Evolutionary conservation across 1,139 yeast species (phyloP), one percentile per base, ranked within the genome.

Genomic region (Kodamaea alishanica): DNA sequence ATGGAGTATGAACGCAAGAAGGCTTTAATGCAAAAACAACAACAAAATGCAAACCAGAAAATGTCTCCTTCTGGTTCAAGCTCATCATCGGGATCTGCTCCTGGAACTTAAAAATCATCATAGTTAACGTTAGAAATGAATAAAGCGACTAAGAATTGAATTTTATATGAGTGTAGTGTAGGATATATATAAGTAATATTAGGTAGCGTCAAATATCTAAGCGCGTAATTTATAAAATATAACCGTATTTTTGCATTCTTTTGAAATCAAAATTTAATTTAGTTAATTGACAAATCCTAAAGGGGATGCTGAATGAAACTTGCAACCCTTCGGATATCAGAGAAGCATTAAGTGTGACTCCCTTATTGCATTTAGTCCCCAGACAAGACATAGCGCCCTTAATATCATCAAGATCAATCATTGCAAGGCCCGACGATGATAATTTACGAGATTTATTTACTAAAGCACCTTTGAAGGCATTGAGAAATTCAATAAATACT

Each of bases 1-100:
- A 45, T 58, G 35, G 64, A 64, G 35, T 61, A 61, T 38, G 65
- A 62, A 33, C 47, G 63, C 25, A 60, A 60, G 48, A 48, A 60
- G 32, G 46, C 58, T 15, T 50, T 60, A 39, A 52, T 60, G 10
- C 63, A 60, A 37, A 55, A 55, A 36, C 64, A 58, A 12, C 61
- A 56, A 37, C 56, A 54, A 39, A 30, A 32, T 20, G 28, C 35
- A 11, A 20, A 30, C n/a, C 31, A 34, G 26, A 25, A 35, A 28
- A 32, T 28, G 10, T 33, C 35, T 8, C 28, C 34, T 6, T 27
- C 38, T 9, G 25, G 28, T 6, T 35, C 38, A 8, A 29, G 39
- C 20, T 33, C 47, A 3, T 30, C 37, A 8, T 33, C 42, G 7
- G 39, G 38, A 9, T 39, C 45, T 3, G 35, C 47, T 12, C 41